These are phyloP conservation scores for Inonotus obliquus DNA, from an alignment of 1,284 basidiomycete genomes.

Conservation along the genomic window DNA sequence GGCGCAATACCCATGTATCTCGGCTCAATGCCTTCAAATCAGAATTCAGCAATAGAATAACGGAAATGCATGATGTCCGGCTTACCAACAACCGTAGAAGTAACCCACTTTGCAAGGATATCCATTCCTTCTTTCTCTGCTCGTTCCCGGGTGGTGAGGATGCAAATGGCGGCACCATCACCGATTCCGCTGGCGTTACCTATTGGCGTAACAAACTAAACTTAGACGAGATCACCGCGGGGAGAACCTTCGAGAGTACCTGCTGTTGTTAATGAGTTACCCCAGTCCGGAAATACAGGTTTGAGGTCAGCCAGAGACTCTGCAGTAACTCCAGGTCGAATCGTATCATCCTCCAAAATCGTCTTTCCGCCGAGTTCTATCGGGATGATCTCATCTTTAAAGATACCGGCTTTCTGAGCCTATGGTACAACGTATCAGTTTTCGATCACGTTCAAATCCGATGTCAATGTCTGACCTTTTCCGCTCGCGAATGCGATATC, in stretches of 20 bases:
- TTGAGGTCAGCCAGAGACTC: constrained; percentile 66
- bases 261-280: constrained; percentile 67
- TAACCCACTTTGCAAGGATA: constrained; percentile 87
- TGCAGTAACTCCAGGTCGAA: constrained; percentile 72
- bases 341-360: constrained; percentile 72
- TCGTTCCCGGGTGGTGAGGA: constrained; percentile 80
- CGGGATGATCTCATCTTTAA: constrained; percentile 78
- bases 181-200: constrained; percentile 94
- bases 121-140: constrained; percentile 85
- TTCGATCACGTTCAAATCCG: background rate
- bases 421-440: constrained; percentile 26
- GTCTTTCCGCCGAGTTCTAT: constrained; percentile 57
- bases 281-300: constrained; percentile 78
- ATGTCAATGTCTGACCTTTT: constrained; percentile 37
- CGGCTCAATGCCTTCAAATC: constrained; percentile 71
- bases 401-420: constrained; percentile 61
- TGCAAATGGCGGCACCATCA: constrained; percentile 89
- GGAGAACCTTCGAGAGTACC: background rate
- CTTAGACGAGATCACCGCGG: background rate
- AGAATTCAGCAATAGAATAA: constrained; percentile 17
- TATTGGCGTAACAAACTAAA: constrained; percentile 30
- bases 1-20: constrained; percentile 86
- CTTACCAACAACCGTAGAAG: constrained; percentile 74
- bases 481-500: constrained; percentile 76
- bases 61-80: constrained; percentile 20